A percentile compares a stretch with the other conserved stretches of the same genome.
These are phyloP conservation scores for Chlamydomonas reinhardtii DNA, from an alignment of 163 green algal species.

Conservation along the genomic window DNA sequence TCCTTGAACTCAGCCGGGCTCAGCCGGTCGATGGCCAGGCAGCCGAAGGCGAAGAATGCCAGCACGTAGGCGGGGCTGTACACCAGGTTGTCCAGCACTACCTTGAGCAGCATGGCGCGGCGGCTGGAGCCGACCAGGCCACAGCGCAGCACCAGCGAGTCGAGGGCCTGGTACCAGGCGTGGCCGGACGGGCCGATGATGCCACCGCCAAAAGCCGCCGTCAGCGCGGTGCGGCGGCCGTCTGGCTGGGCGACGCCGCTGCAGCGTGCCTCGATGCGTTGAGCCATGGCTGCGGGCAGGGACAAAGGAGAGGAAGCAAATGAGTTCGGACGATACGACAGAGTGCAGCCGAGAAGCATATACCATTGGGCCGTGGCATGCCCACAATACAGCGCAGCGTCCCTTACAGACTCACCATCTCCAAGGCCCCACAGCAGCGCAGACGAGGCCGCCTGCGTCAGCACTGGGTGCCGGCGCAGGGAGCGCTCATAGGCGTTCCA, in stretches of 20 bases:
- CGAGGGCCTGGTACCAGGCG: conserved; percentile 57
- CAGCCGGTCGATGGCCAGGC: conserved; percentile 62
- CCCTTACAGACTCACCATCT: conserved; percentile 44
- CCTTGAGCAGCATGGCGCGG: conserved; percentile 66
- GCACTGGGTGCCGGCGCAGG: conserved; percentile 58
- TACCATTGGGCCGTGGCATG: not conserved
- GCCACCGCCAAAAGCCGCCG: conserved; percentile 55
- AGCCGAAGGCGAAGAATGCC: conserved; percentile 72
- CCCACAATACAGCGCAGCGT: no score
- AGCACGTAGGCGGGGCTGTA: conserved; percentile 70
- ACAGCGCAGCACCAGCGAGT: conserved; percentile 21
- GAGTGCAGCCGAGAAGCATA: no score
- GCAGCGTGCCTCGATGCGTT: conserved; percentile 58
- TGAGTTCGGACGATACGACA: no score
- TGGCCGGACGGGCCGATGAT: conserved; percentile 69
- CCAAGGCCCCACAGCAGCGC: conserved; percentile 67
- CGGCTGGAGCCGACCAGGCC: conserved; percentile 19
- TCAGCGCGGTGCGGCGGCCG: conserved; percentile 51
- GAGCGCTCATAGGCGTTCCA: conserved; percentile 64
- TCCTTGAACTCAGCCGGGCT: not conserved
- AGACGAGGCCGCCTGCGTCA: conserved; percentile 65
- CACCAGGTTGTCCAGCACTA: conserved; percentile 66
- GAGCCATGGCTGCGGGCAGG: conserved; percentile 55
- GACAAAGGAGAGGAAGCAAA: not conserved
- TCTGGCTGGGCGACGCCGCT: conserved; percentile 1